Evolutionary conservation across 768 basidiomycete species (phyloP), one percentile per base, ranked within the genome.

Genomic region (Leccinum olivaceopallidum): DNA sequence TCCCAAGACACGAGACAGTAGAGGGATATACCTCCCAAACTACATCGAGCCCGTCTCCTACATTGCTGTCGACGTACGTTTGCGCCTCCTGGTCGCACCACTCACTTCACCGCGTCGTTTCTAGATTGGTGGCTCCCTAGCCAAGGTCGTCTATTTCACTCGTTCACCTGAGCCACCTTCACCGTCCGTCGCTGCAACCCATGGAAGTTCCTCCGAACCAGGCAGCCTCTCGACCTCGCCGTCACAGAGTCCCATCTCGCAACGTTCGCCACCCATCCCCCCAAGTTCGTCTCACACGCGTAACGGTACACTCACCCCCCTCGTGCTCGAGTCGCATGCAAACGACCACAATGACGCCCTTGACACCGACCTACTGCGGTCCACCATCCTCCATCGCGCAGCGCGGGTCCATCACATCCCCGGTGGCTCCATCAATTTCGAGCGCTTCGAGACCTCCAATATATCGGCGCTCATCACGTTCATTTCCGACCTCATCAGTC

Each of bases 61-160:
- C 73, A 95, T 98, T 58, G 97, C 97, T 4, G 88, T 99, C 58
- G 96, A 99, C 72, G 95, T 96, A 72, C 79, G 94, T 85, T 4
- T 28, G 10, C 50, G 53, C 14, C 14, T 47, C 37, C 56, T 47
- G 20, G 18, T 61, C 50, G 49, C 55, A 53, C 16, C 9, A 26
- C 37, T n/a, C 34, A 42, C 6, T 14, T 62, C 30, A 65, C 36
- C 14, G 60, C 36, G 26, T 47, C 37, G 32, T 55, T 51, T 69
- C 57, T 68, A 98, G 95, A 90, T 98, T 71, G 97, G 97, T 28
- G 97, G 97, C 48, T 97, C 95, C 13, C 79, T 99, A 14, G 96
- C 95, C 62, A 99, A 99, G 76, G 92, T 99, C 55, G 94, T 97
- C 67, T 99, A 98, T 78, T 98, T 98, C 75, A 98, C 96, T 50